Conservation (phyloP, 2,329 filamentous ascomycete species). For the Ceratocystis smalleyi region DNA sequence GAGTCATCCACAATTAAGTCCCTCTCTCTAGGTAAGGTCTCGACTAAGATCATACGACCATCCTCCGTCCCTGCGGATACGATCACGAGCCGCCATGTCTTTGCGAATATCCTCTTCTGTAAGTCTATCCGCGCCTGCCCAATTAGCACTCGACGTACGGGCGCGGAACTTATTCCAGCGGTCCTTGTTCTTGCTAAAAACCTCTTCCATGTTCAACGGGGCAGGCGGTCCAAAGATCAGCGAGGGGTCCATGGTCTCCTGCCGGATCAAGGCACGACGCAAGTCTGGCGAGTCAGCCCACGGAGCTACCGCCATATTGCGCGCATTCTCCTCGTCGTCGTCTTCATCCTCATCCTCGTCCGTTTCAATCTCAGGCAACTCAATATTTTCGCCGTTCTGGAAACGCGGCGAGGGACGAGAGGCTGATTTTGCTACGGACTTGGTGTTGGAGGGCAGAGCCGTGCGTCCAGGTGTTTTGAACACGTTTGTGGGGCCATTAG, state of each 20-base stretch:
- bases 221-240: conserved; percentile 77
- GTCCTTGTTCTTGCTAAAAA: conserved; percentile 81
- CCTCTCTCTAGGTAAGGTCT: conserved; percentile 28
- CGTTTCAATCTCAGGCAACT: conserved; percentile 86
- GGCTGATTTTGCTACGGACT: conserved; percentile 45
- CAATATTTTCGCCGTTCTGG: conserved; percentile 76
- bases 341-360: conserved; percentile 78
- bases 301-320: conserved; percentile 24
- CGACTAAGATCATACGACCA: conserved; percentile 57
- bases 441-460: conserved; percentile 27
- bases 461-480: conserved; percentile 55
- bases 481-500: conserved; percentile 28
- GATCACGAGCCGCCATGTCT: conserved; percentile 65
- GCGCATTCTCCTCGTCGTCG: conserved; percentile 30
- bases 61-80: conserved; percentile 65
- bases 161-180: conserved; percentile 75
- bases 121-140: conserved; percentile 65
- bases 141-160: conserved; percentile 87
- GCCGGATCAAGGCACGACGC: conserved; percentile 55
- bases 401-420: conserved; percentile 66
- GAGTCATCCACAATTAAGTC: neutral
- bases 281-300: conserved; percentile 88
- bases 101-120: conserved; percentile 76
- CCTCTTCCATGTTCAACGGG: conserved; percentile 87
- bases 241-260: conserved; percentile 74